Evolutionary conservation across 805 yeast genomes (phyloP).

Genomic region (Metschnikowia gruessii): DNA sequence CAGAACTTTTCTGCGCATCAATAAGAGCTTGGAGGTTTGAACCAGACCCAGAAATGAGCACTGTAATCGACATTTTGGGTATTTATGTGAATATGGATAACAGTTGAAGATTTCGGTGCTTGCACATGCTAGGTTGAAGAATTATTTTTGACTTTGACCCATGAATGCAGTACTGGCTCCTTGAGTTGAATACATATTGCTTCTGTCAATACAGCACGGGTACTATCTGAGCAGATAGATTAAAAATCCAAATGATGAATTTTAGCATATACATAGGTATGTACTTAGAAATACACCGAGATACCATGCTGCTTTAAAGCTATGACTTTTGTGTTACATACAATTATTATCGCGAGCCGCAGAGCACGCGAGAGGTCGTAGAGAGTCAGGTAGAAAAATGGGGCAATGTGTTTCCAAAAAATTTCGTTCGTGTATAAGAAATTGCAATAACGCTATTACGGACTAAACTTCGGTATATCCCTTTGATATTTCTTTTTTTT

Average conservation of each 20-base stretch:
- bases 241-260: too few species aligned
- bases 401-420: not conserved
- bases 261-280: too few species aligned
- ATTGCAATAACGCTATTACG: too few species aligned
- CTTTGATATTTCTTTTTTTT: too few species aligned
- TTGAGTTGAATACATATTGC: not conserved
- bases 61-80: slow-evolving; percentile 46
- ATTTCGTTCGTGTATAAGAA: not conserved
- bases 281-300: too few species aligned
- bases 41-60: slow-evolving; percentile 91
- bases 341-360: not conserved
- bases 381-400: not conserved
- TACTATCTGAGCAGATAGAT: too few species aligned
- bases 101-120: not conserved
- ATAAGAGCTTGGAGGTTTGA: slow-evolving; percentile 94
- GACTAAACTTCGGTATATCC: too few species aligned
- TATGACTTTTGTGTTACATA: not conserved
- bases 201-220: too few species aligned
- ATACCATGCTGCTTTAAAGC: too few species aligned
- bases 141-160: slow-evolving; percentile 5
- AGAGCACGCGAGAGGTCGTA: not conserved
- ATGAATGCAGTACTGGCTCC: slow-evolving; percentile 8
- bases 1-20: slow-evolving; percentile 54
- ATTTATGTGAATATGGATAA: not conserved
- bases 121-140: slow-evolving; percentile 2